Conservation (phyloP, 345 rosid species). For the Linum usitatissimum region DNA sequence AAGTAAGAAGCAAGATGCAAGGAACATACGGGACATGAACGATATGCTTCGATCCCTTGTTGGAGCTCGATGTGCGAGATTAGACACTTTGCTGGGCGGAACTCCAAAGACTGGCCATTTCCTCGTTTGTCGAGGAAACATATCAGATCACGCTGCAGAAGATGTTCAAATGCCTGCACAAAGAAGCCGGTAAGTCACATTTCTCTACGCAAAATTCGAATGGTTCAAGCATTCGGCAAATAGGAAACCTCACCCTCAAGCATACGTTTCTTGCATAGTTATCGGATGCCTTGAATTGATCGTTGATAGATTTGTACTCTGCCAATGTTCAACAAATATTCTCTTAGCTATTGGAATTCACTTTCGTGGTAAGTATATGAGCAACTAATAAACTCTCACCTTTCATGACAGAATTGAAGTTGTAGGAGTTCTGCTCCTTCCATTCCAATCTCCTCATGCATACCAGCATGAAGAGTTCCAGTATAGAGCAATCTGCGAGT, state of each 20-base stretch:
- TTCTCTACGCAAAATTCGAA: not conserved
- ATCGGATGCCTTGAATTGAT: conserved; percentile 69
- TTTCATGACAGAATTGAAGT: conserved; percentile 76
- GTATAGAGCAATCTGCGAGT: conserved; percentile 66
- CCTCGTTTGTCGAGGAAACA: conserved; percentile 58
- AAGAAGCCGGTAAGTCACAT: conserved; percentile 12
- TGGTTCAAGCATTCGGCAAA: not conserved
- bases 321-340: conserved; percentile 16
- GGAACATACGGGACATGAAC: conserved; percentile 80
- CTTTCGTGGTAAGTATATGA: not conserved
- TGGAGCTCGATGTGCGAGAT: conserved; percentile 55
- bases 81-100: conserved; percentile 63
- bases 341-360: not conserved
- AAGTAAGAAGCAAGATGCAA: not conserved
- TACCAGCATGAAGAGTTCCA: conserved; percentile 79
- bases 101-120: conserved; percentile 54
- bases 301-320: conserved; percentile 80
- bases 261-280: conserved; percentile 56
- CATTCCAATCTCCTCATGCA: conserved; percentile 84
- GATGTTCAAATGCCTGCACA: conserved; percentile 79
- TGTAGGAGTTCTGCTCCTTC: conserved; percentile 77
- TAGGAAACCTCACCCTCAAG: conserved; percentile 42
- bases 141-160: conserved; percentile 51
- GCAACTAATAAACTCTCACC: conserved; percentile 28
- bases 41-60: conserved; percentile 62